Evolutionary conservation across 2,329 filamentous ascomycete genomes (phyloP).

Genomic region (Sporothrix brasiliensis): DNA sequence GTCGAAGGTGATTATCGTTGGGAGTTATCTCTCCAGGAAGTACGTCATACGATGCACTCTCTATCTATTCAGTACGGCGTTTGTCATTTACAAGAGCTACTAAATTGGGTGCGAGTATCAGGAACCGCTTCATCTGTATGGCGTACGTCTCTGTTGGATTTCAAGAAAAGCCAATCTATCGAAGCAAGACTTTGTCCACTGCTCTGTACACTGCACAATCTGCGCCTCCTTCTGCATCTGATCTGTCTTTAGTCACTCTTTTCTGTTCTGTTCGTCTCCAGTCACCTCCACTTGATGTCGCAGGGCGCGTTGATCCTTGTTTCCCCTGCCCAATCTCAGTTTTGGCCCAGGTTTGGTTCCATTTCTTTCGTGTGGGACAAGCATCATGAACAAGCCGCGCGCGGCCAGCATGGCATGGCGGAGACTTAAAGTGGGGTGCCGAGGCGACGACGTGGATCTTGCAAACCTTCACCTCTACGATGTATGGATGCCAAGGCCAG

Average conservation of each 20-base stretch:
- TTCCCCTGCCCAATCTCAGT: neutral
- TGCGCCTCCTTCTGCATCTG: neutral
- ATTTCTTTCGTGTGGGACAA: neutral
- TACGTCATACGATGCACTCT: no score
- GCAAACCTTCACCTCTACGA: neutral
- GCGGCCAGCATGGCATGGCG: neutral
- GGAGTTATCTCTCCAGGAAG: no score
- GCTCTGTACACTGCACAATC: neutral
- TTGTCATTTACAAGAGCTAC: no score
- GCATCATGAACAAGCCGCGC: neutral
- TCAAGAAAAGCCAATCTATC: neutral
- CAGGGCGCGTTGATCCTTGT: constrained; percentile 9
- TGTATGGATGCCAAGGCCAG: no score
- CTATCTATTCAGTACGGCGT: no score
- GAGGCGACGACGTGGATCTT: constrained; percentile 4
- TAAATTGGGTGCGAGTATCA: no score
- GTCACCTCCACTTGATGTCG: neutral
- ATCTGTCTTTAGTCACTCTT: neutral
- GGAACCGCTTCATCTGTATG: no score
- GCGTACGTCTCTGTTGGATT: neutral
- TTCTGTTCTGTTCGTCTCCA: neutral
- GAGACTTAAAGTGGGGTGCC: neutral
- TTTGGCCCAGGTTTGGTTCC: neutral
- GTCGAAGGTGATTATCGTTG: no score
- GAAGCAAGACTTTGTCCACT: neutral